Evolutionary conservation across 768 basidiomycete genomes (phyloP).

Genomic region (Podaxis pistillaris): DNA sequence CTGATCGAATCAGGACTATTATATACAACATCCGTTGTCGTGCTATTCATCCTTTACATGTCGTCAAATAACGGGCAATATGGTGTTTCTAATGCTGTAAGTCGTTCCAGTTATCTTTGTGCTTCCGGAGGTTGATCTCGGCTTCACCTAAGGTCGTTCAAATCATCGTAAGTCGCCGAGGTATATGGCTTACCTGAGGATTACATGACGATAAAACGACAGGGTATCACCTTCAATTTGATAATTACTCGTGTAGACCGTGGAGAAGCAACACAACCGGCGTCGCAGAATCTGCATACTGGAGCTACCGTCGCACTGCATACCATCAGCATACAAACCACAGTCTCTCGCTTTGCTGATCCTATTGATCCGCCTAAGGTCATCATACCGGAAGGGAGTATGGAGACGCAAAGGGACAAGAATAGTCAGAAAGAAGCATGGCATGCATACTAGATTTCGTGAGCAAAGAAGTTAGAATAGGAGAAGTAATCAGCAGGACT

Average conservation of each 20-base stretch:
- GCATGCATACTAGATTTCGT: not conserved
- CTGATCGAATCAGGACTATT: conserved; percentile 40
- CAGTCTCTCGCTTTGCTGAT: conserved; percentile 5
- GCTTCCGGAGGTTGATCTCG: not conserved
- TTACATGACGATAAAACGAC: not conserved
- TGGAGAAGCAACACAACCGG: conserved; percentile 14
- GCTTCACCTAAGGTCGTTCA: conserved; percentile 32
- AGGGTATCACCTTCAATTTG: conserved; percentile 29
- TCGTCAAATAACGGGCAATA: conserved; percentile 36
- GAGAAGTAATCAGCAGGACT: too few relatives aligned
- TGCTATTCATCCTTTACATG: conserved; percentile 36
- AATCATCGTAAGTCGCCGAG: conserved; percentile 32
- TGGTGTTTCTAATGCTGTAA: conserved; percentile 37
- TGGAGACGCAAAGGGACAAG: not conserved
- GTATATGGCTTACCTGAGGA: not conserved
- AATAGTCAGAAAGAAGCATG: conserved; percentile 1
- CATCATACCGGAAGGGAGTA: not conserved
- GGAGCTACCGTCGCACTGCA: conserved; percentile 5
- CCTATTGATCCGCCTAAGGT: not conserved
- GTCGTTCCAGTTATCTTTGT: conserved; percentile 15
- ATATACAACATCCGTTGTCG: conserved; percentile 33
- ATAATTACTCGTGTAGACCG: conserved; percentile 23
- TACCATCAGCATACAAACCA: conserved; percentile 9
- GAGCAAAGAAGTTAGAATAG: not conserved
- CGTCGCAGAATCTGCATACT: conserved; percentile 7